Evolutionary conservation across 169 alveolate species (phyloP), one percentile per base, ranked within the genome.

Genomic region (Eimeria falciformis): DNA sequence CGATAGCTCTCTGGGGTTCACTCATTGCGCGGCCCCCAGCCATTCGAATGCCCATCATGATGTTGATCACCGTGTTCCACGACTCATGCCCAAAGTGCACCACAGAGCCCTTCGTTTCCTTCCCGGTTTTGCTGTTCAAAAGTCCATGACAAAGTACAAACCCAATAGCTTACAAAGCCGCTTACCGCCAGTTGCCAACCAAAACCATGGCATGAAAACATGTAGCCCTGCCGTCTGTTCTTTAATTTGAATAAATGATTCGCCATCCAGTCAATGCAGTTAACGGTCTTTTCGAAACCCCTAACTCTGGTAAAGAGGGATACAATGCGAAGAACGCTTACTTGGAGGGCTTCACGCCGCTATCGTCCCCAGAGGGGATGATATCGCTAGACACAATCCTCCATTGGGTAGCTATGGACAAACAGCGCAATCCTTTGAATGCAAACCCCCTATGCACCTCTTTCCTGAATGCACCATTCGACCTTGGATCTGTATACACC

Each of bases 1-100:
- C 92, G 56, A 94, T 73, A 33, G 91, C 90, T n/a, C 96, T 83
- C 40, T 73, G 83, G 0, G 89, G 89, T 56, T 91, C 96, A 78
- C 77, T 66, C 55, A 66, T 78, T 37, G 91, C 84, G 17, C 95
- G 82, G 47, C 93, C 93, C 3, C 90, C 94, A 3, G 95, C 94
- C 66, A 94, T 25, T n/a, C 95, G 79, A 47, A 94, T 83, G 55
- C 96, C 96, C 23, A 94, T 90, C 96, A 92, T 92, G 89, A 93
- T 89, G 93, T 84, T 62, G 46, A 91, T 45, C 23, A 94, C 96
- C 88, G 83, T 92, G 87, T 94, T 92, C 96, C 96, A 94, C 25
- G 90, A 82, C 81, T 90, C 94, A 43, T 94, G 96, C 5, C 96
- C 96, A 55, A 94, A 94, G 78, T 94, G 96, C 18, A 94, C 95